phyloP scores from a whole-genome alignment of 164 flowering plant genomes.

The Platanus orientalis region DNA sequence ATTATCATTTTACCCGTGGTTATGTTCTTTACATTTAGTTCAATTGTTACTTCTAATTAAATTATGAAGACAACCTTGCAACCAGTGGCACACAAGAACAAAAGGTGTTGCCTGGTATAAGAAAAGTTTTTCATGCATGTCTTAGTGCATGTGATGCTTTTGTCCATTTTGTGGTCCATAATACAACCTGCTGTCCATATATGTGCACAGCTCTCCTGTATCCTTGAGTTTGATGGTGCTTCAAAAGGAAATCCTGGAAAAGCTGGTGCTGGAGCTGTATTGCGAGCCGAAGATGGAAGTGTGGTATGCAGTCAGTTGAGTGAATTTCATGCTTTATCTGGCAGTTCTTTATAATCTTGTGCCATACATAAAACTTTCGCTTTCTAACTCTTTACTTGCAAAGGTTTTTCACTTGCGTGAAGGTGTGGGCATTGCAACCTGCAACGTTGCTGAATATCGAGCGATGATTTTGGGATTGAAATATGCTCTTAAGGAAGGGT shows the following conservation, averaged over 20 bases:
- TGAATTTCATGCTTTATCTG: constrained; percentile 7
- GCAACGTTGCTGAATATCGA: constrained; percentile 79
- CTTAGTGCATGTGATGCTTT: background rate
- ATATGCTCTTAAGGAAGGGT: constrained; percentile 70
- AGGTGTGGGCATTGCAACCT: constrained; percentile 73
- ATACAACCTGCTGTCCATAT: background rate
- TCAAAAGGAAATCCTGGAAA: constrained; percentile 95
- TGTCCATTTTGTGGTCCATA: background rate
- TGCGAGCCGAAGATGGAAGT: constrained; percentile 68
- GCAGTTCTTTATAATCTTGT: background rate
- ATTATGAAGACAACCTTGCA: too few relatives aligned
- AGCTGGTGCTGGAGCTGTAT: constrained; percentile 88
- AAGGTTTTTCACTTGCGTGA: constrained; percentile 76
- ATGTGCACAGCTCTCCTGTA: constrained; percentile 44
- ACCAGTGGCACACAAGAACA: too few relatives aligned
- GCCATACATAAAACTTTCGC: background rate
- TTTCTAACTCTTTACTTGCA: constrained; percentile 9
- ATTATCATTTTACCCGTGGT: too few relatives aligned
- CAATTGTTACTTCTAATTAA: too few relatives aligned
- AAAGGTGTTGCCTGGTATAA: too few relatives aligned
- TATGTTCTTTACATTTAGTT: too few relatives aligned
- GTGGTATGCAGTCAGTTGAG: constrained; percentile 38
- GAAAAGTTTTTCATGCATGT: background rate
- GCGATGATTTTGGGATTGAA: constrained; percentile 69
- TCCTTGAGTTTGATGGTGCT: constrained; percentile 93